phyloP scores from a whole-genome alignment of 176 grass and related monocot genomes.

The Cenchrus fungigraminus region DNA sequence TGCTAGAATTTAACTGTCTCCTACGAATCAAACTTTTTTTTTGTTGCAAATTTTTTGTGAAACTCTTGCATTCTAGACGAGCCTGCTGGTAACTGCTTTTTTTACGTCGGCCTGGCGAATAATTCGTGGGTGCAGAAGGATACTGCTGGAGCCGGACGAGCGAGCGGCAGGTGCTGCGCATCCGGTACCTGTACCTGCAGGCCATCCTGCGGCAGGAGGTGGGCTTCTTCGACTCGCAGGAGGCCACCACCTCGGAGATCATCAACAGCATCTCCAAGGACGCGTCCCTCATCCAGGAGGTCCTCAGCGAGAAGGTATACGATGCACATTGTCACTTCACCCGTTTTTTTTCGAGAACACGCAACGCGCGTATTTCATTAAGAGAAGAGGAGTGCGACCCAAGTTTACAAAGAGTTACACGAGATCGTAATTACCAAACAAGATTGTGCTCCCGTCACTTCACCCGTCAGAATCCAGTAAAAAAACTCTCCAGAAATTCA shows the following conservation, averaged over 20 bases:
- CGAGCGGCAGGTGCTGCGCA: constrained; percentile 93
- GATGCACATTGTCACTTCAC: not conserved
- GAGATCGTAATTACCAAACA: too few relatives aligned
- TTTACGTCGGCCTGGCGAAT: not conserved
- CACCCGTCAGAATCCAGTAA: not conserved
- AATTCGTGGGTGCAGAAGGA: constrained; percentile 59
- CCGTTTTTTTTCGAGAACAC: too few relatives aligned
- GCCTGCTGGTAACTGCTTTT: not conserved
- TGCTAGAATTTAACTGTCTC: not conserved
- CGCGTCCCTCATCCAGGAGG: constrained; percentile 87
- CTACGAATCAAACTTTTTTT: not conserved
- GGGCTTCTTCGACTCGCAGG: constrained; percentile 96
- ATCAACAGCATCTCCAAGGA: constrained; percentile 98
- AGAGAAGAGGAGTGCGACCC: too few relatives aligned
- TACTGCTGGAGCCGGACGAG: constrained; percentile 99
- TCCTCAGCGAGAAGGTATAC: constrained; percentile 96
- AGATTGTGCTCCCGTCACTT: not conserved
- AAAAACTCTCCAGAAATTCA: not conserved
- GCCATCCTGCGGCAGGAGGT: constrained; percentile 94
- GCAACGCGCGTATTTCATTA: too few relatives aligned
- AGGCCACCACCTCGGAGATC: constrained; percentile 93
- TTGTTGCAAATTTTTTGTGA: not conserved
- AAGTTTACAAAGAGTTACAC: too few relatives aligned
- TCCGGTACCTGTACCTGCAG: constrained; percentile 87
- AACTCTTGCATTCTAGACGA: not conserved